A percentile compares a stretch with the other conserved stretches of the same genome.
These are phyloP conservation scores for Cordyceps cateniannulata DNA, from an alignment of 2,329 filamentous ascomycete genomes.

Conservation along the genomic window DNA sequence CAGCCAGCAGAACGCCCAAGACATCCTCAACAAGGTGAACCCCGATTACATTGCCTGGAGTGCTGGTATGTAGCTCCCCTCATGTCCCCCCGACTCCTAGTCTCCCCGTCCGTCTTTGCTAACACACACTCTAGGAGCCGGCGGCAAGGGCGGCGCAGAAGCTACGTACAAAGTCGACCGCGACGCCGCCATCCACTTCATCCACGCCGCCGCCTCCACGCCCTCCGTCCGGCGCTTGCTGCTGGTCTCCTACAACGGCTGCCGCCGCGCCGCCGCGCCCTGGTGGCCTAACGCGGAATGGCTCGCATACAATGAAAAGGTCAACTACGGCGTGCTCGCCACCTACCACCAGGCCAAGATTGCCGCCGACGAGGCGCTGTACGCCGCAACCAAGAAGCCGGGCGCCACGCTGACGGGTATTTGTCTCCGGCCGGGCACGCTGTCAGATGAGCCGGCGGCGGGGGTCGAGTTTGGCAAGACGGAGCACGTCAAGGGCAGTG, in stretches of 20 bases:
- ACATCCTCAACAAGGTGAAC: slow-evolving; percentile 54
- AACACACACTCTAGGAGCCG: slow-evolving; percentile 39
- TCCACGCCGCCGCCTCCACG: slow-evolving; percentile 50
- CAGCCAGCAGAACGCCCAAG: slow-evolving; percentile 53
- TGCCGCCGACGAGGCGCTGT: slow-evolving; percentile 51
- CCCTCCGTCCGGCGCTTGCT: slow-evolving; percentile 55
- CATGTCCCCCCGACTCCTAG: too few species aligned
- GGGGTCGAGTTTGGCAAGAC: slow-evolving; percentile 43
- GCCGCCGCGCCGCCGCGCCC: slow-evolving; percentile 42
- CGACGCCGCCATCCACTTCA: slow-evolving; percentile 57
- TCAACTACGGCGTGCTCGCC: slow-evolving; percentile 35
- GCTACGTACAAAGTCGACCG: slow-evolving; percentile 53
- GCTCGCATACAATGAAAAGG: slow-evolving; percentile 36
- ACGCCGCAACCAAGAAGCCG: slow-evolving; percentile 35
- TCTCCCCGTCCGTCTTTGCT: neutral
- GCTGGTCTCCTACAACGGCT: slow-evolving; percentile 55
- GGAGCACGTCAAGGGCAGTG: slow-evolving; percentile 28
- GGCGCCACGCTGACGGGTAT: slow-evolving; percentile 39
- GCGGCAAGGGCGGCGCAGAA: slow-evolving; percentile 51
- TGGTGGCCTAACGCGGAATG: slow-evolving; percentile 51
- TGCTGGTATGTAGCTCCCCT: slow-evolving; percentile 43
- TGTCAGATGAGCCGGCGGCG: slow-evolving; percentile 44
- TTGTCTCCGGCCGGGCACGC: slow-evolving; percentile 44
- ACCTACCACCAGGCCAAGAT: slow-evolving; percentile 56
- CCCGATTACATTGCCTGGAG: slow-evolving; percentile 64